Conservation (phyloP, 2,329 filamentous ascomycete species). For the Neurospora sp. region DNA sequence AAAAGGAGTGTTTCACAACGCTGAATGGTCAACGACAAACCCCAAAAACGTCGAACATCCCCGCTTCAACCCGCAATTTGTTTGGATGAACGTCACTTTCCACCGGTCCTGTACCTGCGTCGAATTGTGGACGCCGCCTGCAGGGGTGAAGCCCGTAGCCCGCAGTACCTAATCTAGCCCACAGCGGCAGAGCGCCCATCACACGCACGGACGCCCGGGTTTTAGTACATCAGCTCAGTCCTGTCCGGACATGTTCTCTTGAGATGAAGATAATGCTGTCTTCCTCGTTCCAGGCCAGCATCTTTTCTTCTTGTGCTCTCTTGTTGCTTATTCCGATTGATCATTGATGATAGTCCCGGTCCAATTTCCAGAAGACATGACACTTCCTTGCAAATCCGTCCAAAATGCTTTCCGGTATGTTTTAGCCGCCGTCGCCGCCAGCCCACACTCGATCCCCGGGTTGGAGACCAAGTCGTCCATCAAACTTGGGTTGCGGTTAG, state of each 20-base stretch:
- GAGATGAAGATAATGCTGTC: not conserved
- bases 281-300: not conserved
- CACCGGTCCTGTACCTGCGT: not conserved
- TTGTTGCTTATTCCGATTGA: not conserved
- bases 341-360: accelerated
- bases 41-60: not conserved
- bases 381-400: not conserved
- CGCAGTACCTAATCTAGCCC: not conserved
- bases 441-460: not conserved
- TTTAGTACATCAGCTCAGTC: not conserved
- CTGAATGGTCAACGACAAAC: not conserved
- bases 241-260: not conserved
- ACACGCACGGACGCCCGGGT: not conserved
- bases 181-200: not conserved
- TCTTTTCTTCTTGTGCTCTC: not conserved
- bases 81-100: not conserved
- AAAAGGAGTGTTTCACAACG: not conserved
- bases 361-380: not conserved
- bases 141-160: not conserved
- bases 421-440: not conserved
- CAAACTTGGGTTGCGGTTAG: not conserved
- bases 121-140: not conserved
- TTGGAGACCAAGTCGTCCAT: not conserved
- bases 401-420: not conserved
- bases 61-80: not conserved